phyloP scores from a whole-genome alignment of 73 alveolate genomes.

The Paramecium sexaurelia region DNA sequence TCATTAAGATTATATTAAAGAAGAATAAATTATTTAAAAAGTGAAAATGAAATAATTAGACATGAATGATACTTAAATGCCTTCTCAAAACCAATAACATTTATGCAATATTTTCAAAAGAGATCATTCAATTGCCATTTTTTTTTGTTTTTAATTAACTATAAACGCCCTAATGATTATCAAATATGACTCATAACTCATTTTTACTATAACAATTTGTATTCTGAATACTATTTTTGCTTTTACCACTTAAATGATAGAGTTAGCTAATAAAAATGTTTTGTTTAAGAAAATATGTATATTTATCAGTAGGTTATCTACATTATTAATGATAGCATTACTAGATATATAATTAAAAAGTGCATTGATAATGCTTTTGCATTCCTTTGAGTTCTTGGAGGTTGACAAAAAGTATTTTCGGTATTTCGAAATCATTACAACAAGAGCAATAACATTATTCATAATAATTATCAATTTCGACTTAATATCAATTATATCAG shows the following conservation, averaged over 20 bases:
- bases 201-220: not conserved
- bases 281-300: not conserved
- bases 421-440: not conserved
- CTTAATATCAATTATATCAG: not conserved
- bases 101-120: not conserved
- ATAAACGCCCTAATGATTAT: not conserved
- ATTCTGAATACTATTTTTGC: not conserved
- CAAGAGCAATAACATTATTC: not conserved
- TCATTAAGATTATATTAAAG: not conserved
- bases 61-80: not conserved
- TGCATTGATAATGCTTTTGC: not conserved
- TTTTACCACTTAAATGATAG: not conserved
- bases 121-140: not conserved
- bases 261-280: not conserved
- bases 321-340: not conserved
- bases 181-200: not conserved
- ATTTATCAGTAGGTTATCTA: constrained; percentile 1
- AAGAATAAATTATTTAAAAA: not conserved
- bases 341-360: not conserved
- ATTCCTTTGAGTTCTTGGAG: not conserved
- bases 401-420: not conserved
- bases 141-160: not conserved
- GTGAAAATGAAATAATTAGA: not conserved
- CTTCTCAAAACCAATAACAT: not conserved
- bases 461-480: not conserved